Evolutionary conservation across 306 rosid genomes (phyloP), one percentile per base, ranked within the genome.

Genomic region (Boehmeria nivea): DNA sequence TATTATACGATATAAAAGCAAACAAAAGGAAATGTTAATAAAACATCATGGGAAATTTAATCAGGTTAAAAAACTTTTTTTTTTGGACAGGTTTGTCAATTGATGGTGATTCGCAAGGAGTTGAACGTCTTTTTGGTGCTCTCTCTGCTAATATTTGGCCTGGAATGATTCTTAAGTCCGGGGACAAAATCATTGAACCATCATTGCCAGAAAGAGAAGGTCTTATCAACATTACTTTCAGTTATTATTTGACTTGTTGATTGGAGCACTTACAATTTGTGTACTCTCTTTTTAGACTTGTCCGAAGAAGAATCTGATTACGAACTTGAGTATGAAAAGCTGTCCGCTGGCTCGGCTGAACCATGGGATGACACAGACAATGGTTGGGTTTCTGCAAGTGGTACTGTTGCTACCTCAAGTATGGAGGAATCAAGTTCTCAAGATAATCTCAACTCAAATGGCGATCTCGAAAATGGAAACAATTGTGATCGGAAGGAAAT

Each of bases 91-190:
- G 97, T 62, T 74, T 90, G 60, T 90, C 95, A 16, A 57, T 78
- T 27, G 76, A 86, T 51, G 86, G 94, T 22, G 97, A 90, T 77
- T 80, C 78, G 59, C 97, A 86, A 72, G 95, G 97, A 69, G 80
- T 89, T 72, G 94, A 81, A 44, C 89, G 97, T 44, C 79, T 86
- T 51, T 67, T 59, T 40, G 97, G 94, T 51, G 97, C 95, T 67
- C 95, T 86, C 65, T 78, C 86, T 43, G 95, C 97, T 65, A 83
- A 90, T 72, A 79, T 86, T 86, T 90, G 95, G 97, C 83, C 97
- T 59, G 95, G 97, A 71, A 90, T 90, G 95, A 58, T 81, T 58
- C 71, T 90, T 38, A 90, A 90, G 67, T 79, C 94, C 18, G 97
- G 95, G 23, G 78, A 80, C 55, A 83, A 71, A 67, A 80, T 90